phyloP scores from a whole-genome alignment of 1,284 basidiomycete species.

The Fomes fomentarius region DNA sequence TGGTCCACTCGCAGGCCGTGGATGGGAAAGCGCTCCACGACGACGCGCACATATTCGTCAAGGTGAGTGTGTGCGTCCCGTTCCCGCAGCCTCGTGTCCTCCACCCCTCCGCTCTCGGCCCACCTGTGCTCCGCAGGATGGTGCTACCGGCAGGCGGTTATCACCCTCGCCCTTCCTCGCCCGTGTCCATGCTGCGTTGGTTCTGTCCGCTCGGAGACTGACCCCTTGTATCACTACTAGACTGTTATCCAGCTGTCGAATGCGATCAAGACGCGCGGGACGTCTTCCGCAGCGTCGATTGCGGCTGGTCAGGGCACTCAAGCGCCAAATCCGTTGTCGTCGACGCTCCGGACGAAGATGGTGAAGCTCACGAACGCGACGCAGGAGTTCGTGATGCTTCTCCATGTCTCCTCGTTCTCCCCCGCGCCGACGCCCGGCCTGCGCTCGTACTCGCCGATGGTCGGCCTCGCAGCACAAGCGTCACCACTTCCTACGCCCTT shows the following conservation, averaged over 20 bases:
- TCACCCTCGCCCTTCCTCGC: background rate
- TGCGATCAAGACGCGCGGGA: slow-evolving; percentile 61
- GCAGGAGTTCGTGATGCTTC: slow-evolving; percentile 76
- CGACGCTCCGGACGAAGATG: slow-evolving; percentile 64
- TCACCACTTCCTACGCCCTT: slow-evolving; percentile 20
- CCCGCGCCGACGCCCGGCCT: slow-evolving; percentile 52
- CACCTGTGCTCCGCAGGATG: background rate
- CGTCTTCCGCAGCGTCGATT: slow-evolving; percentile 20
- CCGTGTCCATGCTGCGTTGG: background rate
- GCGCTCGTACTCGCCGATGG: slow-evolving; percentile 60
- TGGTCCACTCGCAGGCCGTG: slow-evolving; percentile 33
- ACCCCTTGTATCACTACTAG: slow-evolving; percentile 39
- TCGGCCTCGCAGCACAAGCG: slow-evolving; percentile 23
- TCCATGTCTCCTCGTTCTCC: slow-evolving; percentile 81
- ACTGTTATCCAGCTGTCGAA: slow-evolving; percentile 70
- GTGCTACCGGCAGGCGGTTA: background rate
- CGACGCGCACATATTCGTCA: slow-evolving; percentile 73
- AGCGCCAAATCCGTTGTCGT: slow-evolving; percentile 52
- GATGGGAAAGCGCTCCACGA: slow-evolving; percentile 67
- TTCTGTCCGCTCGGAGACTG: slow-evolving; percentile 10
- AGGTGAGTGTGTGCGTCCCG: slow-evolving; percentile 45
- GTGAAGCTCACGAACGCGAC: slow-evolving; percentile 75
- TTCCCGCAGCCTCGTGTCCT: slow-evolving; percentile 15
- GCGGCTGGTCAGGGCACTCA: slow-evolving; percentile 1
- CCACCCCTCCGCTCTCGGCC: slow-evolving; percentile 4